Percentiles rank a stretch among this genome's conserved stretches.
Conservation (phyloP, 2,329 filamentous ascomycete species). For the Thelonectria olida region DNA sequence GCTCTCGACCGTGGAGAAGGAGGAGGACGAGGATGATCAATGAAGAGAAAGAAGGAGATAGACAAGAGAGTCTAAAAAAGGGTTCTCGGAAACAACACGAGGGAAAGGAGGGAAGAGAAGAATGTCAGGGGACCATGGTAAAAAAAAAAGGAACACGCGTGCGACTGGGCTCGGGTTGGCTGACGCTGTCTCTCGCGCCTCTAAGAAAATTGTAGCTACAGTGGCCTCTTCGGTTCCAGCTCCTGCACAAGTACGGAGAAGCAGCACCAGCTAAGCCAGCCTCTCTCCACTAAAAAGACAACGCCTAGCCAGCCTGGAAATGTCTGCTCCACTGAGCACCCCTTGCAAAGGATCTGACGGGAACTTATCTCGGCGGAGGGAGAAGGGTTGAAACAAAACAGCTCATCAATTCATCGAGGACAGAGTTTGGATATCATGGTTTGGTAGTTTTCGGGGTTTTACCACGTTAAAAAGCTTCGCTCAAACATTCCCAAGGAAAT, state of each 20-base stretch:
- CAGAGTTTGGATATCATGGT: neutral
- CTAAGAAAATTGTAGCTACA: constrained; percentile 49
- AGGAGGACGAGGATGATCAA: constrained; percentile 22
- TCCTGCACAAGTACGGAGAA: constrained; percentile 1
- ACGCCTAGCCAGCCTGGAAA: constrained; percentile 6
- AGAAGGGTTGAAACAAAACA: constrained; percentile 16
- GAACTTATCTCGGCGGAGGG: constrained; percentile 13
- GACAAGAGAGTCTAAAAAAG: constrained; percentile 11
- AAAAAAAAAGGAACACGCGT: constrained; percentile 15
- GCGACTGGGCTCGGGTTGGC: constrained; percentile 27
- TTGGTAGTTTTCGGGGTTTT: too few species aligned
- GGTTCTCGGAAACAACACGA: constrained; percentile 6
- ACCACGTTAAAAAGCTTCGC: too few species aligned
- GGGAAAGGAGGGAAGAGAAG: constrained; percentile 19
- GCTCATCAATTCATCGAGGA: neutral
- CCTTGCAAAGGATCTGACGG: constrained; percentile 21
- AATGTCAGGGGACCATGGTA: constrained; percentile 37
- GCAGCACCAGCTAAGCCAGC: constrained; percentile 11
- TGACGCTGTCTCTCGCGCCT: constrained; percentile 2
- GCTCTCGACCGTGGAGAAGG: constrained; percentile 20
- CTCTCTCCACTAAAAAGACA: constrained; percentile 1
- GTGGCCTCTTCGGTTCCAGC: constrained; percentile 46
- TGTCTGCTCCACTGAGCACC: constrained; percentile 7
- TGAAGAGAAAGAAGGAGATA: constrained; percentile 29
- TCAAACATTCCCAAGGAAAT: neutral